Conservation (phyloP, 495 filamentous ascomycete genomes). For the Penicillium coprophilum region DNA sequence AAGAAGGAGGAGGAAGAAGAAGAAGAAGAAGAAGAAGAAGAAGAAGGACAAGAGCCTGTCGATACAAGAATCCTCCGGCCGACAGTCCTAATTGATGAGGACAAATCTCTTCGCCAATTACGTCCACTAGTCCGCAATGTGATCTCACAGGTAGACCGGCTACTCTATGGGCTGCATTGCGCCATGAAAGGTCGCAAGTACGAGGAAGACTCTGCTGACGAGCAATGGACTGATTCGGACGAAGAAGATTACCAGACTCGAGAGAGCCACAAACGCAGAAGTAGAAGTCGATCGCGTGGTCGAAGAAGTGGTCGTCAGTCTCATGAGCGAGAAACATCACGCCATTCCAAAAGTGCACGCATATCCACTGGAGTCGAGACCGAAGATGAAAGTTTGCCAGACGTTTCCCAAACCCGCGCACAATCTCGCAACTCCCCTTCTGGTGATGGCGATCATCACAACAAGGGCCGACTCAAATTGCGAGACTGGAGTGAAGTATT, state of each 20-base stretch:
- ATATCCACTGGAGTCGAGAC: slow-evolving; percentile 6
- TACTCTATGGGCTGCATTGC: slow-evolving; percentile 67
- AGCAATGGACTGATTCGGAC: slow-evolving; percentile 25
- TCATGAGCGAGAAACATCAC: slow-evolving; percentile 4
- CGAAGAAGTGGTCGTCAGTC: slow-evolving; percentile 28
- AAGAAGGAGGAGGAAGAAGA: slow-evolving; percentile 16
- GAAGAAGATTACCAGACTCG: slow-evolving; percentile 14
- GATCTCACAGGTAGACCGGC: slow-evolving; percentile 61
- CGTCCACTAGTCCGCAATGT: slow-evolving; percentile 64
- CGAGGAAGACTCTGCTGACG: slow-evolving; percentile 26
- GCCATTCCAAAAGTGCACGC: slow-evolving; percentile 12
- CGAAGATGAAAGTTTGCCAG: slow-evolving; percentile 11
- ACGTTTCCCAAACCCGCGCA: slow-evolving; percentile 21
- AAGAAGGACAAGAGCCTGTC: slow-evolving; percentile 13
- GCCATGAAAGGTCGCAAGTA: slow-evolving; percentile 47
- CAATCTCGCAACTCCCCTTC: slow-evolving; percentile 14
- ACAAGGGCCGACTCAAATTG: slow-evolving; percentile 37
- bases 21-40: slow-evolving; percentile 19
- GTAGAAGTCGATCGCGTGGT: slow-evolving; percentile 30
- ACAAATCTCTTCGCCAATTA: slow-evolving; percentile 57
- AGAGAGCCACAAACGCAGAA: slow-evolving; percentile 13
- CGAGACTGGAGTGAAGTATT: slow-evolving; percentile 83
- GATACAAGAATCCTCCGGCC: slow-evolving; percentile 35
- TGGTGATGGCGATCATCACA: not conserved
- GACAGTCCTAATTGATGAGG: slow-evolving; percentile 60